Percentiles rank a stretch among this genome's conserved stretches.
These are phyloP conservation scores for Debaryomyces hansenii DNA, from an alignment of 805 yeast genomes.

Conservation along the genomic window DNA sequence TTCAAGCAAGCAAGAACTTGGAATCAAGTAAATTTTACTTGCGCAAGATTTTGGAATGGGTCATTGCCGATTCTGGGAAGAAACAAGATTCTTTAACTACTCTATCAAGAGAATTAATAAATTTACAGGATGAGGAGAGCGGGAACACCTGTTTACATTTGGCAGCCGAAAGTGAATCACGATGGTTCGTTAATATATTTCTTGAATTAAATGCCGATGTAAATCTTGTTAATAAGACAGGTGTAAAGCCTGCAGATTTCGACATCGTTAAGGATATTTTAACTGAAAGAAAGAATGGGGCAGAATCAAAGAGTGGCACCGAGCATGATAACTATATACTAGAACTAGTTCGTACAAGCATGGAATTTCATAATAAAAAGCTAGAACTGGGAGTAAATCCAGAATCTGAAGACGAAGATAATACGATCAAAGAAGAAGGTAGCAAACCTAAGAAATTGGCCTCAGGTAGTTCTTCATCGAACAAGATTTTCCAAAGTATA, in stretches of 20 bases:
- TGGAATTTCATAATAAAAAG: slow-evolving; percentile 32
- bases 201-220: slow-evolving; percentile 49
- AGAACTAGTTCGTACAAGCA: slow-evolving; percentile 33
- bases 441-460: not conserved
- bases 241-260: slow-evolving; percentile 83
- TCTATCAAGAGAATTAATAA: slow-evolving; percentile 24
- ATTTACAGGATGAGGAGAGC: slow-evolving; percentile 33
- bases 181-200: slow-evolving; percentile 38
- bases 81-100: slow-evolving; percentile 18
- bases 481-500: slow-evolving; percentile 36
- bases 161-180: slow-evolving; percentile 39
- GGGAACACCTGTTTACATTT: slow-evolving; percentile 42
- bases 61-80: slow-evolving; percentile 20
- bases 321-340: slow-evolving; percentile 26
- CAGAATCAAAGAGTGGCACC: slow-evolving; percentile 6
- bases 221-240: slow-evolving; percentile 75
- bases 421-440: not conserved
- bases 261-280: slow-evolving; percentile 56
- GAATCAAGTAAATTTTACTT: slow-evolving; percentile 38
- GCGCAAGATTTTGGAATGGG: slow-evolving; percentile 33
- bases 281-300: slow-evolving; percentile 7
- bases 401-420: slow-evolving; percentile 10
- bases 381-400: slow-evolving; percentile 14
- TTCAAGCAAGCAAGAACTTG: slow-evolving; percentile 31
- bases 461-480: slow-evolving; percentile 17